phyloP scores from a whole-genome alignment of 2,329 filamentous ascomycete species.

The Raffaelea deltoideospora region DNA sequence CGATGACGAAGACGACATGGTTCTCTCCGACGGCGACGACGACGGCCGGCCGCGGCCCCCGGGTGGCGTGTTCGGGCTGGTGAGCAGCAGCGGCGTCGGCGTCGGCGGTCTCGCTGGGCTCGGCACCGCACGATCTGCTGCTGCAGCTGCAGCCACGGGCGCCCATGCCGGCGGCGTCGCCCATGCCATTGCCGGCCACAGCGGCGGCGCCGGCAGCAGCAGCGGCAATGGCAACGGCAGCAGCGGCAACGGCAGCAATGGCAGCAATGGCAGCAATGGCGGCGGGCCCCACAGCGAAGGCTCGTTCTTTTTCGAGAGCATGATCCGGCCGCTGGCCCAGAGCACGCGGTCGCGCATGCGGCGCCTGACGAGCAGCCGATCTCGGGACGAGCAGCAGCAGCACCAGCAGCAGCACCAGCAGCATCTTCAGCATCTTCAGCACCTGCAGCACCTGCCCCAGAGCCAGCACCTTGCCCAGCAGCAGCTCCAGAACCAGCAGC shows the following conservation, averaged over 20 bases:
- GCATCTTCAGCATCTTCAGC: no score
- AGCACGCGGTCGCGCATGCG: constrained; percentile 44
- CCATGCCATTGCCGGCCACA: neutral
- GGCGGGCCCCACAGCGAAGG: constrained; percentile 19
- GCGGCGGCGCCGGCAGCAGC: neutral
- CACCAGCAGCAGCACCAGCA: neutral
- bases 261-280: neutral
- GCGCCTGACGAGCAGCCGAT: constrained; percentile 42
- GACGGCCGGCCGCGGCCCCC: constrained; percentile 26
- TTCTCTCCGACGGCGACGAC: constrained; percentile 68
- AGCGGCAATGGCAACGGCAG: neutral
- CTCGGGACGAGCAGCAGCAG: constrained; percentile 17
- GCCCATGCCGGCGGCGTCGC: neutral
- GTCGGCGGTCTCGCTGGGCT: neutral
- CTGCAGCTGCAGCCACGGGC: no score
- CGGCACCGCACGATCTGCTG: no score
- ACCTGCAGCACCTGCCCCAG: neutral
- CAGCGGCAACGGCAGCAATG: neutral
- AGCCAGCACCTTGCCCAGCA: no score
- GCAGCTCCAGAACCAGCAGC: no score
- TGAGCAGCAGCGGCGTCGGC: constrained; percentile 2
- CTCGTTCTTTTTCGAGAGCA: constrained; percentile 43
- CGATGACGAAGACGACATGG: constrained; percentile 62
- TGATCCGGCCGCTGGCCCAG: constrained; percentile 43
- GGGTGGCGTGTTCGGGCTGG: neutral